These are phyloP conservation scores for Sanghuangporus weigelae DNA, from an alignment of 1,284 basidiomycete genomes.

Conservation along the genomic window DNA sequence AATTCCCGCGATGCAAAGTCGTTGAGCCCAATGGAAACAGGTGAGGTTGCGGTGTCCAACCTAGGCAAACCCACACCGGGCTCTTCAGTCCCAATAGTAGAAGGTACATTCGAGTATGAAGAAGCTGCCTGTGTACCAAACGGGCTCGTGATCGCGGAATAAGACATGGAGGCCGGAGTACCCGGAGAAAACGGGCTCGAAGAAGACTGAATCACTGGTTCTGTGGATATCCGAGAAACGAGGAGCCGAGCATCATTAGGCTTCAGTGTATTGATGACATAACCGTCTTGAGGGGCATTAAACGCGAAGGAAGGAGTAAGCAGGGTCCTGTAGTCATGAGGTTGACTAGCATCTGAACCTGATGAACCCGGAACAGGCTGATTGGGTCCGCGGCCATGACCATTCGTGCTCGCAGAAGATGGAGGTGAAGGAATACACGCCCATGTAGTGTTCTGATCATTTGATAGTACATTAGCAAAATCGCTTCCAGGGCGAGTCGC, in stretches of 20 bases:
- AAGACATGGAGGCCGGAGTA: background rate
- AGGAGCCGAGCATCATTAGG: background rate
- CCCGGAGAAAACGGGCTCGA: background rate
- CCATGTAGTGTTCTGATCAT: background rate
- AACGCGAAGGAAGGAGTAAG: background rate
- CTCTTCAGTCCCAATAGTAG: background rate
- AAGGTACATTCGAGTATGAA: background rate
- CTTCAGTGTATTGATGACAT: background rate
- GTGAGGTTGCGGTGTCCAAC: slow-evolving; percentile 1
- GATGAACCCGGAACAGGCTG: background rate
- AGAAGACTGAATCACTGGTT: background rate
- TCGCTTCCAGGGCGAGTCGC: background rate
- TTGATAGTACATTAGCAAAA: background rate
- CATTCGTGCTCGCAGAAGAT: background rate
- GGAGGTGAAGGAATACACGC: background rate
- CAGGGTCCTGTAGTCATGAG: background rate
- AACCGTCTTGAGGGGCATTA: background rate
- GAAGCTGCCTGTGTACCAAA: background rate
- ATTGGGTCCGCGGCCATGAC: background rate
- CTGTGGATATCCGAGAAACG: slow-evolving; percentile 1
- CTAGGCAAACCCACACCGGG: background rate
- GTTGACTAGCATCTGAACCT: background rate
- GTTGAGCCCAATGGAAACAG: background rate
- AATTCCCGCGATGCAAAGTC: background rate
- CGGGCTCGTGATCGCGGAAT: background rate